Evolutionary conservation across 176 grass and related monocot species (phyloP).

Genomic region (Coix lacrymajobi): DNA sequence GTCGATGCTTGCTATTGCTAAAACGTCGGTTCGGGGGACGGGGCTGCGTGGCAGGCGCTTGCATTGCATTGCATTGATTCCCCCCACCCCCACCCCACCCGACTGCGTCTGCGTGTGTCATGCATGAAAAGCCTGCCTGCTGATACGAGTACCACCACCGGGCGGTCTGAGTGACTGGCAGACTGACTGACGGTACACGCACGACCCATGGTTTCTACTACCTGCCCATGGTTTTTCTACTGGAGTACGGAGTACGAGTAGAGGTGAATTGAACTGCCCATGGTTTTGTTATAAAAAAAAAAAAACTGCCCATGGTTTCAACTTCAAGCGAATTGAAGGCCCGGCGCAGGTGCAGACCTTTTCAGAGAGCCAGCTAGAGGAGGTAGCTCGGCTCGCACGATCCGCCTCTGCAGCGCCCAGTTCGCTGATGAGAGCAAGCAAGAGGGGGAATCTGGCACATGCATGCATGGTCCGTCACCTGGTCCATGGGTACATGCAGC

Average conservation of each 20-base stretch:
- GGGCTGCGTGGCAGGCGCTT: too few species aligned
- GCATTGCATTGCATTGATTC: background rate
- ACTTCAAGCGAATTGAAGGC: conserved; percentile 6
- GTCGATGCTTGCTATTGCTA: background rate
- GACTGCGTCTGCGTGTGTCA: background rate
- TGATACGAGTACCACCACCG: background rate
- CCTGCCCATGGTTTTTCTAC: too few species aligned
- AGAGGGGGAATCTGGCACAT: background rate
- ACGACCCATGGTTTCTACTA: background rate
- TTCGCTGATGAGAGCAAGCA: background rate
- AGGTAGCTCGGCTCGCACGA: background rate
- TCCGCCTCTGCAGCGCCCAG: background rate
- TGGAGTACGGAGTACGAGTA: too few species aligned
- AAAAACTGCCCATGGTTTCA: background rate
- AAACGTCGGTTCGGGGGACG: background rate
- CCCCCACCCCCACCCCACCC: background rate
- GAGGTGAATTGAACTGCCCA: conserved; percentile 1
- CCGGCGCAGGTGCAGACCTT: background rate
- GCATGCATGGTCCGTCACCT: background rate
- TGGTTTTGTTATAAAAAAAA: too few species aligned
- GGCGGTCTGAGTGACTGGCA: background rate
- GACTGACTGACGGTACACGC: too few species aligned
- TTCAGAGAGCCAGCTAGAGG: background rate
- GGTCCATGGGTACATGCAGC: background rate
- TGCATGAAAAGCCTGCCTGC: background rate